phyloP scores from a whole-genome alignment of 352 stramenopile species.

The Phytophthora megakarya region DNA sequence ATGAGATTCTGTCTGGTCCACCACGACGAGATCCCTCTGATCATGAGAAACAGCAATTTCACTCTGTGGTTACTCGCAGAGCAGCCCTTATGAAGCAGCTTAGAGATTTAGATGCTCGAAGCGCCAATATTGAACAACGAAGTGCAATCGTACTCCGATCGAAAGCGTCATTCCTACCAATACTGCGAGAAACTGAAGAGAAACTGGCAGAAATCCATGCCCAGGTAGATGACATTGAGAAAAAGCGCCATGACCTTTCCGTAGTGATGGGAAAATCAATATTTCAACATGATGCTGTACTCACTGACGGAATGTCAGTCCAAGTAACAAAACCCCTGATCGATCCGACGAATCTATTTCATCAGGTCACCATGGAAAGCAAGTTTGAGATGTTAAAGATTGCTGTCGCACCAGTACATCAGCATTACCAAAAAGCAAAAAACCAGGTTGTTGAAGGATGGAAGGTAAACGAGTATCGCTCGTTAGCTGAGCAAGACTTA shows the following conservation, averaged over 20 bases:
- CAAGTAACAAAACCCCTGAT: conserved; percentile 28
- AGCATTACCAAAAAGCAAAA: conserved; percentile 66
- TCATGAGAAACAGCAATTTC: conserved; percentile 62
- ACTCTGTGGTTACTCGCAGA: conserved; percentile 53
- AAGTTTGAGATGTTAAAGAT: conserved; percentile 68
- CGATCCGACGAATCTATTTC: conserved; percentile 46
- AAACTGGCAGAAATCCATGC: conserved; percentile 29
- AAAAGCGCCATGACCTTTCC: conserved; percentile 46
- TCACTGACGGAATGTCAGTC: neutral
- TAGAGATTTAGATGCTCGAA: conserved; percentile 43
- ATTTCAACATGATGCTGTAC: conserved; percentile 30
- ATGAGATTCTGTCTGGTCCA: conserved; percentile 51
- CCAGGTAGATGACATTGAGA: conserved; percentile 37
- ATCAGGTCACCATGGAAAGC: conserved; percentile 63
- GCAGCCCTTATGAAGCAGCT: conserved; percentile 58
- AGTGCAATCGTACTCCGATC: conserved; percentile 48
- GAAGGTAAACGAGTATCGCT: conserved; percentile 59
- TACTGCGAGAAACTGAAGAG: conserved; percentile 38
- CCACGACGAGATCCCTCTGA: conserved; percentile 68
- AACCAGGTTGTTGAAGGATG: conserved; percentile 56
- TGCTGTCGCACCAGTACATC: conserved; percentile 47
- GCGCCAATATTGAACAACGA: conserved; percentile 53
- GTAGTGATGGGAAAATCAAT: conserved; percentile 67
- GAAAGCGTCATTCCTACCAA: conserved; percentile 42
- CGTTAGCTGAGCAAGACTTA: conserved; percentile 57